Conservation (phyloP, 495 filamentous ascomycete species). For the Chaetomium cochliodes region DNA sequence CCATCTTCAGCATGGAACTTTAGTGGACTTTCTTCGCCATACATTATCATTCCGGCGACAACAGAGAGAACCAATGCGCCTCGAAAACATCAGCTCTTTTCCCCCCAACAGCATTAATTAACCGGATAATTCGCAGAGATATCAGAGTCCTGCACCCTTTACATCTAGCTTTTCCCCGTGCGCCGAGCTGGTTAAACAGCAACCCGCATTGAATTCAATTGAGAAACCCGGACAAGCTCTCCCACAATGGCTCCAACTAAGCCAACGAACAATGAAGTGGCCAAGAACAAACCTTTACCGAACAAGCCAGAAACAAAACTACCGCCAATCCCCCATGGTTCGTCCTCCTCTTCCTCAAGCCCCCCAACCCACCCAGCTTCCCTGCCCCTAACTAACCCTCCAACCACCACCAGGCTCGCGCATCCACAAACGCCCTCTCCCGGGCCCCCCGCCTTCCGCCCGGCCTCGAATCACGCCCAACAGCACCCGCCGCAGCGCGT, state of each 20-base stretch:
- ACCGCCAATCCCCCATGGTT: constrained; percentile 50
- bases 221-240: not conserved
- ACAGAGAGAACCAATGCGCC: not conserved
- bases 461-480: not conserved
- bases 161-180: not conserved
- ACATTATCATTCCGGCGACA: too few relatives aligned
- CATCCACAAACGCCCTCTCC: constrained; percentile 34
- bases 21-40: not conserved
- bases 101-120: too few relatives aligned
- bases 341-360: constrained; percentile 3
- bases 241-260: constrained; percentile 9
- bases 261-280: not conserved
- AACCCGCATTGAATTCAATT: not conserved
- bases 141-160: too few relatives aligned
- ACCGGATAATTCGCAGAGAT: too few relatives aligned
- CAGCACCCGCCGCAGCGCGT: too few relatives aligned
- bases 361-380: not conserved
- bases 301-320: constrained; percentile 43
- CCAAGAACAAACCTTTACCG: constrained; percentile 12
- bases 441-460: constrained; percentile 18
- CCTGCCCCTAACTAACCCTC: not conserved
- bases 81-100: too few relatives aligned
- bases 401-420: constrained; percentile 24
- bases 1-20: not conserved
- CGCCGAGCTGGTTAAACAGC: not conserved